Percentiles rank a stretch among this genome's conserved stretches.
Evolutionary conservation across 176 grass and related monocot species (phyloP).

Genomic region (Aegilops longissima): DNA sequence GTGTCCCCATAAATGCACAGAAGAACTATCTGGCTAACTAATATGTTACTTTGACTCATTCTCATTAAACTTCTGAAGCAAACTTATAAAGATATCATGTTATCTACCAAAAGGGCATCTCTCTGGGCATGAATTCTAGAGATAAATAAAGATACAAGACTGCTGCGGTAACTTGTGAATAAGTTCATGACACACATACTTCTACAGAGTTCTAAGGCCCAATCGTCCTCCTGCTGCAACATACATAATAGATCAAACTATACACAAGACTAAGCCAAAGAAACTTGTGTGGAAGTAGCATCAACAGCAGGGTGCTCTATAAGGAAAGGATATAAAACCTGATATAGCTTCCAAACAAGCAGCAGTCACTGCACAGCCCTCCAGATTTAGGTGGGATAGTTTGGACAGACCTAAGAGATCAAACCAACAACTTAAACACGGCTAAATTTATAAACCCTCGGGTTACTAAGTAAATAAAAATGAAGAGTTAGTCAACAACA

Average conservation of each 20-base stretch:
- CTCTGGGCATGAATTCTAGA: background rate
- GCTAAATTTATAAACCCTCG: background rate
- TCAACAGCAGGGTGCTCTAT: background rate
- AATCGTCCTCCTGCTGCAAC: background rate
- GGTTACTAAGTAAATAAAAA: conserved; percentile 11
- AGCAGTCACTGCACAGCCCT: conserved; percentile 74
- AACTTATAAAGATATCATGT: background rate
- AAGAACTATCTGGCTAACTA: conserved; percentile 8
- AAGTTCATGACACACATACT: background rate
- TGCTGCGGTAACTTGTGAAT: background rate
- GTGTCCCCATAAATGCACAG: background rate
- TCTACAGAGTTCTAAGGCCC: conserved; percentile 2
- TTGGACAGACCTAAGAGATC: conserved; percentile 61
- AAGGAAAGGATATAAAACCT: conserved; percentile 49
- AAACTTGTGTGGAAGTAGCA: background rate
- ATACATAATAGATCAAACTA: background rate
- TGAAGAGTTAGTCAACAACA: background rate
- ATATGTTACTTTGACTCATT: background rate
- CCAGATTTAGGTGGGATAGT: conserved; percentile 75
- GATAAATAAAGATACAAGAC: background rate
- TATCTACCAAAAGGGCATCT: background rate
- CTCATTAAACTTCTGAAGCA: background rate
- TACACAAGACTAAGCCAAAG: background rate
- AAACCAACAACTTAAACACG: background rate
- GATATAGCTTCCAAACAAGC: conserved; percentile 91